Evolutionary conservation across 2,329 filamentous ascomycete genomes (phyloP), one percentile per base, ranked within the genome.

Genomic region (Tricladium varicosporioides): DNA sequence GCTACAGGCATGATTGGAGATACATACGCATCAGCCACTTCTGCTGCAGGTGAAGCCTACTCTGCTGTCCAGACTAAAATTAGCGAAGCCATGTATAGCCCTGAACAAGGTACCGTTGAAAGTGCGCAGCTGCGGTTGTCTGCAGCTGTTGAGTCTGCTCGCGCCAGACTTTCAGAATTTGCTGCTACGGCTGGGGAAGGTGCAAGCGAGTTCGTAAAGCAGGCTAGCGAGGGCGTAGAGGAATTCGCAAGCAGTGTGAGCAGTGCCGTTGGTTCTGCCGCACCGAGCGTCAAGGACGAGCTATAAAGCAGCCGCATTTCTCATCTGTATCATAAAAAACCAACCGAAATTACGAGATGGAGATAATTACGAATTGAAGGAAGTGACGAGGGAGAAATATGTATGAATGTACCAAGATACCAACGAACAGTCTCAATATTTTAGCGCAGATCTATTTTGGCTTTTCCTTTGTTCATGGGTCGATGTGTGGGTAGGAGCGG

Each of bases 221-320:
- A 71, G 27, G 75, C 74, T 18, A 70, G 68, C 47, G 72, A 70
- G 47, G 74, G 71, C 5, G 75, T 76, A 2, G 77, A 76, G 56
- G 74, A 78, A 11, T 72, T 74, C 50, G 77, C 76, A 4, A 80
- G 75, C 61, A 76, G 70, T 58, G 74, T 78, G 10, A 74, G 71
- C 61, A 74, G 70, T 60, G 71, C 70, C 10, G 70, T 73, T 18
- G 67, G 62, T 49, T 67, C 72, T 44, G 77, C 73, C 11, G 78
- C 78, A 1, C 71, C 72, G 52, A 72, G 70, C 51, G 73, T 76
- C 19, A 80, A 78, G 67, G 80, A 82, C 66, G 80, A 83, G 71
- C 73, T 83, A 71, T 82, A 66, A 73, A 31, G 46, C 4, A 18
- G 13, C 14, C 9, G 18, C n/a, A 10, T 13, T 14, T 44, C 42